Conservation (phyloP, 768 basidiomycete species). For the Xerocomus brunneocitrinus region DNA sequence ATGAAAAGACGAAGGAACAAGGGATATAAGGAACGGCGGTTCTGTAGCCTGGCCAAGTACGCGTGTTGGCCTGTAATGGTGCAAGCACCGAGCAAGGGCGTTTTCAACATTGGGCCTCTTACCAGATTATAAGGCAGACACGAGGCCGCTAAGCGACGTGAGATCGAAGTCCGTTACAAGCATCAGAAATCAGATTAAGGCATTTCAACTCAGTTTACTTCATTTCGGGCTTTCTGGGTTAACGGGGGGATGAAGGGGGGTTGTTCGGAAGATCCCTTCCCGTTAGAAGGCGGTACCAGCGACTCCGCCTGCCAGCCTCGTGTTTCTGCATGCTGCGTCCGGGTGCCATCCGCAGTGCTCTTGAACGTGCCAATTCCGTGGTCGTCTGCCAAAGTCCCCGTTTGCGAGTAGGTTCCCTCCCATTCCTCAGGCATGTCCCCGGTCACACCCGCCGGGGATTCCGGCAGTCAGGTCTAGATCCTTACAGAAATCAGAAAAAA, state of each 20-base stretch:
- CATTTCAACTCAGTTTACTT: slow-evolving; percentile 20
- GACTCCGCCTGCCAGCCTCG: slow-evolving; percentile 16
- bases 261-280: slow-evolving; percentile 12
- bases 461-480: slow-evolving; percentile 11
- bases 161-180: slow-evolving; percentile 25
- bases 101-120: slow-evolving; percentile 18
- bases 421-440: neutral
- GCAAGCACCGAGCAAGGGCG: slow-evolving; percentile 21
- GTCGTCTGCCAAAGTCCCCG: neutral
- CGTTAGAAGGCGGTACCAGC: slow-evolving; percentile 1
- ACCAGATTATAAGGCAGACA: slow-evolving; percentile 32
- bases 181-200: slow-evolving; percentile 18
- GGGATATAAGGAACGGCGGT: slow-evolving; percentile 22
- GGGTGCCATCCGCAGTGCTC: neutral
- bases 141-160: slow-evolving; percentile 35
- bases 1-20: slow-evolving; percentile 1
- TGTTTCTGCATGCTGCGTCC: slow-evolving; percentile 22
- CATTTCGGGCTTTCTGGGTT: slow-evolving; percentile 29
- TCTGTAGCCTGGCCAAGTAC: slow-evolving; percentile 23
- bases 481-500: neutral
- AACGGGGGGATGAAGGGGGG: slow-evolving; percentile 5
- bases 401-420: neutral
- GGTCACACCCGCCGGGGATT: slow-evolving; percentile 8
- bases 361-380: slow-evolving; percentile 4
- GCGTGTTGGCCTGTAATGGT: slow-evolving; percentile 28